Evolutionary conservation across 2,329 filamentous ascomycete species (phyloP), one percentile per base, ranked within the genome.

Genomic region (Salinomyces thailandicus): DNA sequence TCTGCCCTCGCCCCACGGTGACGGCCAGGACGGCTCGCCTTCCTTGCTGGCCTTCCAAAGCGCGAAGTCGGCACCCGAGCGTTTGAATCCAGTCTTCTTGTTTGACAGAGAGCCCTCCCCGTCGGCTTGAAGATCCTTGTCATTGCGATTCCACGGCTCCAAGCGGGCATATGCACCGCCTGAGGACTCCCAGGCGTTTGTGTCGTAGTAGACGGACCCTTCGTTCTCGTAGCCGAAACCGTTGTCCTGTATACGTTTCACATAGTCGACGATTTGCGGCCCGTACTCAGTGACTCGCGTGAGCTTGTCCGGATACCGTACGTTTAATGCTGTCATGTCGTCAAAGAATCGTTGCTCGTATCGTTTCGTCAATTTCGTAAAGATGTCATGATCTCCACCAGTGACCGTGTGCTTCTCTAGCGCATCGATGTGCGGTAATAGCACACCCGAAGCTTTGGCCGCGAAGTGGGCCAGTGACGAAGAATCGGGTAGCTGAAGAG

Each of bases 131-230:
- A 95, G 66, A 3, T 79, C 78, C 56, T 85, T 81, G 62, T 96
- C 81, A 42, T 84, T 85, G 37, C 81, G 73, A 58, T 81, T 91
- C 66, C 86, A 85, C 0, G 89, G 89, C 39, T 87, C 79, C 17
- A 96, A 66, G 36, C 85, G 73, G 3, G 87, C 85, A 55, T 96
- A 96, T 2, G 77, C 74, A 57, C 94, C 86, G 1, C 87, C 86
- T 0, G 76, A 77, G 48, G 77, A 76, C 57, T 95, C 86, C 53
- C 94, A 96, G 0, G 83, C 76, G 4, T 71, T 68, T 46, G 93
- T 95, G 51, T 95, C 89, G 45, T 95, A 96, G 61, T 95, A 95
- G 0, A 96, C 85, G 0, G 85, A 93, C 0, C 86, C 87, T 33
- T 59, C 52, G 41, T 59, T 48, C 36, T 54, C 56, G 53, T 96